Conservation (phyloP, 2,329 filamentous ascomycete genomes). For the Diaporthe batatas region DNA sequence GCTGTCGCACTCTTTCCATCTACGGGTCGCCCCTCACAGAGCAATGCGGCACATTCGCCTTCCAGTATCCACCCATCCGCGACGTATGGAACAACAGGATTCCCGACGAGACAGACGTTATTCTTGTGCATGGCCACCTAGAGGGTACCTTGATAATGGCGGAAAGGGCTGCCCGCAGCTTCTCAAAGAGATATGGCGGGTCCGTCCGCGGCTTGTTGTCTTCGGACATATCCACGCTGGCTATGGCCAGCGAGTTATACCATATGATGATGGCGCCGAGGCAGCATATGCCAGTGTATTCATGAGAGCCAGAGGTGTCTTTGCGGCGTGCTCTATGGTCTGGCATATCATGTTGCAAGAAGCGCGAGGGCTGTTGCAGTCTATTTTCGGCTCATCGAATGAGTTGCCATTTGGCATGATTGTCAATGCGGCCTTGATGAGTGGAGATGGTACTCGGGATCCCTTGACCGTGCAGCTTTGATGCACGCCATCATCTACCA, state of each 20-base stretch:
- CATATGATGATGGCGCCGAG: neutral
- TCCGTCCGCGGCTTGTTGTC: slow-evolving; percentile 11
- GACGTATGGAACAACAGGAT: slow-evolving; percentile 3
- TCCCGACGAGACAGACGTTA: slow-evolving; percentile 22
- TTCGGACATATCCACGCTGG: slow-evolving; percentile 34
- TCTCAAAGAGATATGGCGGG: slow-evolving; percentile 23
- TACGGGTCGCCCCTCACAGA: slow-evolving; percentile 29
- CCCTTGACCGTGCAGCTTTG: neutral
- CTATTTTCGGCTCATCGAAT: neutral
- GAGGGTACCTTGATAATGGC: slow-evolving; percentile 18
- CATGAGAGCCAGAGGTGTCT: neutral
- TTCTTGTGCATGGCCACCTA: slow-evolving; percentile 32
- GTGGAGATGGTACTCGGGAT: neutral
- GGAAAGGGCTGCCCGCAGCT: slow-evolving; percentile 20
- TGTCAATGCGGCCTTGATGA: slow-evolving; percentile 19
- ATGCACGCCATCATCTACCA: neutral
- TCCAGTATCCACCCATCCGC: slow-evolving; percentile 29
- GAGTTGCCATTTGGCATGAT: neutral
- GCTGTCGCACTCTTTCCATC: slow-evolving; percentile 9
- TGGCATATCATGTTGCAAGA: neutral
- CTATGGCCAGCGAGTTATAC: neutral
- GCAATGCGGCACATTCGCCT: slow-evolving; percentile 34
- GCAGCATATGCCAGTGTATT: neutral
- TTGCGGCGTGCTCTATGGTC: slow-evolving; percentile 4
- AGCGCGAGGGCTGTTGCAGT: neutral